Percentiles rank a stretch among this genome's conserved stretches.
phyloP scores from a whole-genome alignment of 2,329 filamentous ascomycete species.

The Aureobasidium leucospermi region DNA sequence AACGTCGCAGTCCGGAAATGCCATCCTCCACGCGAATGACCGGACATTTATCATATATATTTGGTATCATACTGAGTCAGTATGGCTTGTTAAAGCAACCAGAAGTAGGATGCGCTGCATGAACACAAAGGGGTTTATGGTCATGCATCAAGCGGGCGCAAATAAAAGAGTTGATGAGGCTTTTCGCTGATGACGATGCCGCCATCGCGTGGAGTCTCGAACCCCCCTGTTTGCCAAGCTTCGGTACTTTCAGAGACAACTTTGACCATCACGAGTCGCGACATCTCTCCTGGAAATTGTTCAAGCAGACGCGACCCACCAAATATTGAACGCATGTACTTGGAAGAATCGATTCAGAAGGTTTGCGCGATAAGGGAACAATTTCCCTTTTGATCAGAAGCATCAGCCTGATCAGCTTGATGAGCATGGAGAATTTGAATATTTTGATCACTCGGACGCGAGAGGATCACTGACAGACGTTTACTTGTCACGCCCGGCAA shows the following conservation, averaged over 20 bases:
- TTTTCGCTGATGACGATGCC: neutral
- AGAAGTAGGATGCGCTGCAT: neutral
- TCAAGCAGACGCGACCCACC: neutral
- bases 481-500: neutral
- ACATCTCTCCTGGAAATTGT: neutral
- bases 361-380: too few species aligned
- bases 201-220: neutral
- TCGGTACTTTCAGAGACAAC: neutral
- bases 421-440: too few species aligned
- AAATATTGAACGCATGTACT: neutral
- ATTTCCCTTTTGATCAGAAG: too few species aligned
- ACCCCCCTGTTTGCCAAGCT: neutral
- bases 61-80: neutral
- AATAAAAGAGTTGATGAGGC: neutral
- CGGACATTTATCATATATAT: neutral
- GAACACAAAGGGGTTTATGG: neutral
- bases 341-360: too few species aligned
- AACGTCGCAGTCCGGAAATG: constrained; percentile 5
- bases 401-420: too few species aligned
- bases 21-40: neutral
- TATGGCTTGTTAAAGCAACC: neutral
- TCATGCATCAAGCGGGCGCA: neutral
- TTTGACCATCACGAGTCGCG: neutral
- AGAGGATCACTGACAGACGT: too few species aligned
- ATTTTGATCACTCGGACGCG: too few species aligned